Evolutionary conservation across 768 basidiomycete genomes (phyloP).

Genomic region (Lentinus brumalis): DNA sequence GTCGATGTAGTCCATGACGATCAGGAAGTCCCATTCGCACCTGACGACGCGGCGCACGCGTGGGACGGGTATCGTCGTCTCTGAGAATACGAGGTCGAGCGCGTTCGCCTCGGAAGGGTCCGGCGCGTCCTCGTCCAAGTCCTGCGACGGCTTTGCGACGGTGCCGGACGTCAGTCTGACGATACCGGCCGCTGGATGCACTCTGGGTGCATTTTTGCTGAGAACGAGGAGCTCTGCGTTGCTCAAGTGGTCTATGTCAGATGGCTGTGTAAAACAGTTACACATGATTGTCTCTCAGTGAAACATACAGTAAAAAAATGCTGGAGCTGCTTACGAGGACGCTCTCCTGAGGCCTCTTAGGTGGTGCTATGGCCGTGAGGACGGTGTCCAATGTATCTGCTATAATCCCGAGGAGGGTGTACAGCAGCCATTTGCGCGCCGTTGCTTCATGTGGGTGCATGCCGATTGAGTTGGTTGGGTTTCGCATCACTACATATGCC

Average conservation of each 20-base stretch:
- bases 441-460: background rate
- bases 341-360: background rate
- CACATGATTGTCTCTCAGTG: no score
- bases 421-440: background rate
- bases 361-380: background rate
- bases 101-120: constrained; percentile 1
- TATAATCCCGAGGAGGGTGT: background rate
- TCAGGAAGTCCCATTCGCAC: background rate
- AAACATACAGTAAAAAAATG: background rate
- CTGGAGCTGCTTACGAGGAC: background rate
- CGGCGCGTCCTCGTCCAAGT: constrained; percentile 5
- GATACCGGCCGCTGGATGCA: background rate
- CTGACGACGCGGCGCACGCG: constrained; percentile 15
- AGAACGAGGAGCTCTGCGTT: constrained; percentile 5
- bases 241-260: constrained; percentile 7
- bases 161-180: background rate
- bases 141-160: background rate
- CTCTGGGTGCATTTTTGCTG: background rate
- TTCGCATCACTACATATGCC: no score
- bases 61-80: constrained; percentile 22
- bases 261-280: constrained; percentile 1
- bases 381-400: constrained; percentile 1
- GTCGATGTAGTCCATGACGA: constrained; percentile 29
- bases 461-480: constrained; percentile 19
- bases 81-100: constrained; percentile 1